phyloP scores from a whole-genome alignment of 768 basidiomycete genomes.

The Lactarius pseudohatsudake region DNA sequence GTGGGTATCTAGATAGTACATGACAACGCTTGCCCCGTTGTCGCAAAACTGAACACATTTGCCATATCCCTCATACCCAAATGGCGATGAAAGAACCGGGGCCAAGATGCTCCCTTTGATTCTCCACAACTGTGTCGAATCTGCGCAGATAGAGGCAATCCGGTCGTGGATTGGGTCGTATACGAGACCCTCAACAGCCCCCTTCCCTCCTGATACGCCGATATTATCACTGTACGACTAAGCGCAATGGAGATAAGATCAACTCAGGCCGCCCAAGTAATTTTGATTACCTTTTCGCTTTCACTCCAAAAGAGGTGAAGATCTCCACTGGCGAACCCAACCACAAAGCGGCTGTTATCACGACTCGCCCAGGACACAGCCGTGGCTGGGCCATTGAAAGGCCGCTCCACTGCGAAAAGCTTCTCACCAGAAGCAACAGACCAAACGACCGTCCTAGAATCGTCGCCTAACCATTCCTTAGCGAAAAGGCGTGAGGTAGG shows the following conservation, averaged over 20 bases:
- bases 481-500: too few species aligned
- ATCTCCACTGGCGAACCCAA: conserved; percentile 9
- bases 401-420: neutral
- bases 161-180: neutral
- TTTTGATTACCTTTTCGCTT: neutral
- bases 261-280: too few species aligned
- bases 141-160: neutral
- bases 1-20: neutral
- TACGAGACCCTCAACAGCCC: too few species aligned
- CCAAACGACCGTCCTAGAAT: conserved; percentile 5
- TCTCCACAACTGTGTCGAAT: neutral
- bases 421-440: conserved; percentile 9
- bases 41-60: conserved; percentile 7
- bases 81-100: neutral
- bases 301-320: conserved; percentile 3
- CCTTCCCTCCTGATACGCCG: too few species aligned
- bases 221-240: too few species aligned
- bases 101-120: neutral
- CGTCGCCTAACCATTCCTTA: neutral
- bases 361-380: too few species aligned
- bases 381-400: conserved; percentile 10
- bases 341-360: conserved; percentile 7
- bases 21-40: conserved; percentile 4
- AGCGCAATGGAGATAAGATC: too few species aligned
- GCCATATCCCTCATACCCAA: neutral